Evolutionary conservation across 1,139 yeast genomes (phyloP), one percentile per base, ranked within the genome.

Genomic region (Taiozyma sp.): DNA sequence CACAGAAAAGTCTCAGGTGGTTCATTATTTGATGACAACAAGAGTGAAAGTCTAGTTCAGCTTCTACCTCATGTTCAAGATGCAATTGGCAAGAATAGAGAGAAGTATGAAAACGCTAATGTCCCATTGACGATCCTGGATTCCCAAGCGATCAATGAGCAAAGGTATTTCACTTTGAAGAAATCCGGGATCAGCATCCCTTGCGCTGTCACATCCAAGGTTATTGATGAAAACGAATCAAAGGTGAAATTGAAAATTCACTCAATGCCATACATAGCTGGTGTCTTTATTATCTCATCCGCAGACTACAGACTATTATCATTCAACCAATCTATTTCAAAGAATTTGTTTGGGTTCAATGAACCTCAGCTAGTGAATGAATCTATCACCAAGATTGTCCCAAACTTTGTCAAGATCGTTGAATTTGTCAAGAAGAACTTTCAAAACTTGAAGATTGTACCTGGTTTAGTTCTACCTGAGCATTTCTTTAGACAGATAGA

Each of bases 261-360:
- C 60, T 78, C 93, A 3, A 67, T 89, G 56, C 97, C 96, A 0
- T 88, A 89, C 65, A 88, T 90, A 62, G 95, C 96, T 0, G 97
- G 97, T 36, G 81, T 88, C 24, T 83, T 90, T 61, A 84, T 90
- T 14, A 72, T 91, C n/a, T 79, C 84, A 49, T 47, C 54, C 3
- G 40, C 53, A 3, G 55, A 71, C 47, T 75, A 73, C 58, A 66
- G 69, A 7, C 73, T 89, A 39, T 65, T 82, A 23, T 82, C 90
- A 10, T 88, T 89, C 65, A 92, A 92, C 67, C 80, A 81, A 54
- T 88, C 96, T 7, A 84, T 90, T 48, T 80, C 93, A 13, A 80
- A 84, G 56, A 85, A 88, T 57, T 70, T 92, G 61, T 87, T 92
- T 68, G 98, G 97, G 3, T 73, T 79, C 52, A 68, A 67, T 53